Conservation (phyloP, 176 grass and related monocot genomes). For the Alloteropsis semialata region DNA sequence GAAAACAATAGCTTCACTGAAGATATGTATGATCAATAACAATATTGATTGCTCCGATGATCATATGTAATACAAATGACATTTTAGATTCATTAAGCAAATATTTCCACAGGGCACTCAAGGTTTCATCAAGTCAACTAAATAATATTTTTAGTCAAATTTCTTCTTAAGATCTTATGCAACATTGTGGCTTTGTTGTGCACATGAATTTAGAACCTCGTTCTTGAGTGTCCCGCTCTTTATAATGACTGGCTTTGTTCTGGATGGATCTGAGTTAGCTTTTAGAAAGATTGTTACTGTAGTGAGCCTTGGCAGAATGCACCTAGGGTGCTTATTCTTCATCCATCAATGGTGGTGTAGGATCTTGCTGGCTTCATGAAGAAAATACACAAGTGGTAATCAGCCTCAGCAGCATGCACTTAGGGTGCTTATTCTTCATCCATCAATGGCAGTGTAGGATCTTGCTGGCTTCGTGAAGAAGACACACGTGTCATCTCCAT, state of each 20-base stretch:
- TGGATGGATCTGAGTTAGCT: slow-evolving; percentile 15
- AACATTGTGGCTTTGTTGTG: neutral
- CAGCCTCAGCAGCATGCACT: neutral
- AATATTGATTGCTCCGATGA: neutral
- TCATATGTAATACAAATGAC: slow-evolving; percentile 27
- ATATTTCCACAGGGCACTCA: neutral
- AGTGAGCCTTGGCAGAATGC: neutral
- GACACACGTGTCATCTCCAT: slow-evolving; percentile 1
- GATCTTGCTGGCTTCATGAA: slow-evolving; percentile 8
- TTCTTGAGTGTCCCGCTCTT: neutral
- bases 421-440: slow-evolving; percentile 1
- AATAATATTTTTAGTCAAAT: slow-evolving; percentile 16
- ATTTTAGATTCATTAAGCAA: slow-evolving; percentile 16
- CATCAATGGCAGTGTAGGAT: slow-evolving; percentile 3
- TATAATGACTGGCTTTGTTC: neutral
- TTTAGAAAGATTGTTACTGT: slow-evolving; percentile 10
- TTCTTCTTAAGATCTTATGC: slow-evolving; percentile 6
- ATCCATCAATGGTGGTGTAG: slow-evolving; percentile 6
- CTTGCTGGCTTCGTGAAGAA: slow-evolving; percentile 21
- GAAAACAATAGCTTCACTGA: slow-evolving; percentile 47
- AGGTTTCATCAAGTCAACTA: neutral
- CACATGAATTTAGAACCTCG: slow-evolving; percentile 14
- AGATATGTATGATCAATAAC: neutral
- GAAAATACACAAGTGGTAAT: slow-evolving; percentile 20
- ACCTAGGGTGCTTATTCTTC: slow-evolving; percentile 1